These are phyloP conservation scores for Hyphopichia fennica DNA, from an alignment of 1,139 yeast genomes.

Conservation along the genomic window DNA sequence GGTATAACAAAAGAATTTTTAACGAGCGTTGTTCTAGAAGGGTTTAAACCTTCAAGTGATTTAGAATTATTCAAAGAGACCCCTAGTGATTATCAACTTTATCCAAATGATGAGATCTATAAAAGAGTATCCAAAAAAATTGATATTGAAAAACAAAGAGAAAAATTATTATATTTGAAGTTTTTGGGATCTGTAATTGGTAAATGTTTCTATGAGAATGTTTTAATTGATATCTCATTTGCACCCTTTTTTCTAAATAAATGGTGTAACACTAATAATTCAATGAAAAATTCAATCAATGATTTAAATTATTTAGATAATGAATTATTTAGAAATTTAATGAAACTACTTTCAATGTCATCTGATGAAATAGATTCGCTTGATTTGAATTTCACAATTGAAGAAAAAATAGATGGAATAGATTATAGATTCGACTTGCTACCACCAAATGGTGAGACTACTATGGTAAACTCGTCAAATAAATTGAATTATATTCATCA, in stretches of 20 bases:
- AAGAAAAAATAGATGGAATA: constrained; percentile 41
- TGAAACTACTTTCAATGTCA: constrained; percentile 58
- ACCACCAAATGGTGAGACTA: constrained; percentile 54
- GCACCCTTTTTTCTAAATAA: constrained; percentile 84
- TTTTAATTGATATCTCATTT: constrained; percentile 78
- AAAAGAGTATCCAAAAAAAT: constrained; percentile 22
- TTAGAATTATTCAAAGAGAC: constrained; percentile 49
- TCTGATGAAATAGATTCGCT: constrained; percentile 57
- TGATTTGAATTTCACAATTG: constrained; percentile 65
- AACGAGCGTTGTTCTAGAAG: constrained; percentile 70
- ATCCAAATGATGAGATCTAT: constrained; percentile 69
- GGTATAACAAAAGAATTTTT: constrained; percentile 92
- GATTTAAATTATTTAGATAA: constrained; percentile 74
- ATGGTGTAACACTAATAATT: constrained; percentile 45
- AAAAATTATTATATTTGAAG: constrained; percentile 42
- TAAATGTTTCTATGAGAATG: constrained; percentile 84
- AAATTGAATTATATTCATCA: constrained; percentile 74
- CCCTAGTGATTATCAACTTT: constrained; percentile 55
- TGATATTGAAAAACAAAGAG: constrained; percentile 27
- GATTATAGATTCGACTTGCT: constrained; percentile 54
- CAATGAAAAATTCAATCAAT: constrained; percentile 63
- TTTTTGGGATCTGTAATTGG: constrained; percentile 85
- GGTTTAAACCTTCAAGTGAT: constrained; percentile 47
- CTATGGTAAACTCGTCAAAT: constrained; percentile 60
- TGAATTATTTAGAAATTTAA: constrained; percentile 64